Evolutionary conservation across 495 filamentous ascomycete genomes (phyloP).

Genomic region (Geoglossum glabrum): DNA sequence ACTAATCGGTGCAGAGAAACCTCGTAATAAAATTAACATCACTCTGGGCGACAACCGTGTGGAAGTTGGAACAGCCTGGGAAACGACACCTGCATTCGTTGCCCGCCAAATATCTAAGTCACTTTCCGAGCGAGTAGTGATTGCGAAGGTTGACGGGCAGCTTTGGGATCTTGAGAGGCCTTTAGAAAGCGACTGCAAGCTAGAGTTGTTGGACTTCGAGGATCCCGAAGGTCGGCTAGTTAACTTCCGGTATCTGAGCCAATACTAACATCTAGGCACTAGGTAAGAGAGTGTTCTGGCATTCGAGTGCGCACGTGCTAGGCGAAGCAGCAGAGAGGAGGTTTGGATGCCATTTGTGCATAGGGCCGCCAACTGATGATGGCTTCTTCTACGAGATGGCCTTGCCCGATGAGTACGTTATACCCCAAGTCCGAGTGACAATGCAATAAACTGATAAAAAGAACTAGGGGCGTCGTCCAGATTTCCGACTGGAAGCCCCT

Average conservation of each 20-base stretch:
- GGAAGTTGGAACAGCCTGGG: conserved; percentile 45
- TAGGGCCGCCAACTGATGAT: conserved; percentile 77
- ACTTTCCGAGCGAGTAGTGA: conserved; percentile 53
- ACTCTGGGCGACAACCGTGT: conserved; percentile 41
- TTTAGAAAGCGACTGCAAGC: conserved; percentile 56
- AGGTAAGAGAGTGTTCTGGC: conserved; percentile 65
- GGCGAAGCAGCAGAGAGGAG: conserved; percentile 80
- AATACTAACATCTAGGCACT: neutral
- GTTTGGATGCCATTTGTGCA: conserved; percentile 77
- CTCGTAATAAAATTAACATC: conserved; percentile 45
- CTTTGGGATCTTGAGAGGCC: conserved; percentile 88
- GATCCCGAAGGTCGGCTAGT: conserved; percentile 48
- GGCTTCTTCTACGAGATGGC: conserved; percentile 99
- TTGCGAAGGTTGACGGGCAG: conserved; percentile 62
- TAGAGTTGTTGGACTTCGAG: conserved; percentile 69
- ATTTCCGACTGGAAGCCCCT: conserved; percentile 60
- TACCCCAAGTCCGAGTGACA: neutral
- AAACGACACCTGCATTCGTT: conserved; percentile 47
- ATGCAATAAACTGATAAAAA: conserved; percentile 1
- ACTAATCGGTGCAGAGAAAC: conserved; percentile 20
- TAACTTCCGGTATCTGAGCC: neutral
- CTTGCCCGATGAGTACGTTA: conserved; percentile 40
- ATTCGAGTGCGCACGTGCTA: conserved; percentile 82
- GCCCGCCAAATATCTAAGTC: conserved; percentile 48
- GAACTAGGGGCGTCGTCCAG: conserved; percentile 38